These are phyloP conservation scores for Crucihimalaya himalaica DNA, from an alignment of 345 rosid genomes.

Conservation along the genomic window DNA sequence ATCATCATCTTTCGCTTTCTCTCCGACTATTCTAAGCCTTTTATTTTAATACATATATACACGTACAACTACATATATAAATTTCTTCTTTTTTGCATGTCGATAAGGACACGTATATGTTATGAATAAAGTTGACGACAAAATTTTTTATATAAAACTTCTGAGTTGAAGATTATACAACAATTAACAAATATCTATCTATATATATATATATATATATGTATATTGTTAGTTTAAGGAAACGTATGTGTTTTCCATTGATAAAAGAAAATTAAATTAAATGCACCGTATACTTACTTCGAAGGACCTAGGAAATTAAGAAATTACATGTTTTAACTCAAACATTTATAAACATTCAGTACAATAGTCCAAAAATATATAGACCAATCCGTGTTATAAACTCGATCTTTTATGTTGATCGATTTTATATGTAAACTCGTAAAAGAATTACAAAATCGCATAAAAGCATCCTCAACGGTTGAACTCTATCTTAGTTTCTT, in stretches of 20 bases:
- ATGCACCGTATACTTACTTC: not conserved
- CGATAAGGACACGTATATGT: constrained; percentile 35
- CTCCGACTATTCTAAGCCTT: constrained; percentile 25
- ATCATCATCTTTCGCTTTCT: constrained; percentile 28
- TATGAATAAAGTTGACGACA: constrained; percentile 28
- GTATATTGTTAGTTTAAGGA: not conserved
- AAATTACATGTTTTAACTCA: not conserved
- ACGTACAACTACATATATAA: constrained; percentile 2
- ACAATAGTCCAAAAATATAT: not conserved
- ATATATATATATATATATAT: too few species aligned
- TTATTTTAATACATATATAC: constrained; percentile 5
- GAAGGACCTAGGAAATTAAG: not conserved
- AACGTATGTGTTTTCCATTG: constrained; percentile 1
- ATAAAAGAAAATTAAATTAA: not conserved
- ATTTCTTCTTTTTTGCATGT: constrained; percentile 36
- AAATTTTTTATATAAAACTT: too few species aligned
- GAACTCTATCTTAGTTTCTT: too few species aligned
- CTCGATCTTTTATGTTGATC: not conserved
- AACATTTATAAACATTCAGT: not conserved
- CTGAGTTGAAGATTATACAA: too few species aligned
- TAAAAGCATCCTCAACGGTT: too few species aligned
- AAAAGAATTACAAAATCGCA: too few species aligned
- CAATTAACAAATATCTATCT: too few species aligned
- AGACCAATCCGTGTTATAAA: not conserved
- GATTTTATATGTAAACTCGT: not conserved